Evolutionary conservation across 139 green algal genomes (phyloP), one percentile per base, ranked within the genome.

Genomic region (Closterium sp.): DNA sequence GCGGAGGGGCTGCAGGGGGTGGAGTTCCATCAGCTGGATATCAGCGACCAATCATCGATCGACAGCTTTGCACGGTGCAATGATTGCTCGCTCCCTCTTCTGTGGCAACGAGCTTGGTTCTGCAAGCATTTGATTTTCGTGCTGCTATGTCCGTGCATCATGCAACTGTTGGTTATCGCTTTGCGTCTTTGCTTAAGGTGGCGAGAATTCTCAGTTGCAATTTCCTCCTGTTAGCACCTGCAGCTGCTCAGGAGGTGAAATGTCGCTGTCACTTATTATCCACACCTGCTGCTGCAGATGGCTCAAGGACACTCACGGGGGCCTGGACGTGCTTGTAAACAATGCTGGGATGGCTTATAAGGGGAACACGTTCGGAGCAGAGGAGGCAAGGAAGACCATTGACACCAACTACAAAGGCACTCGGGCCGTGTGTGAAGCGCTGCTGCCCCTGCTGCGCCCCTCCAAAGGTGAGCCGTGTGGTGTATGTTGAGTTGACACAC

Each of bases 321-420:
- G 93, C 3, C 6, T 95, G 38, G 93, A 95, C 31, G 91, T 95
- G 13, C 84, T 95, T 3, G 93, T 95, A 9, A 95, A 95, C 93
- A 95, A 95, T 85, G 93, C 93, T 9, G 93, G 93, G 27, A 94
- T 95, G 21, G 93, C 93, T 34, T 95, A 95, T 86, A 94, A 95
- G 42, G 93, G 93, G 42, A 91, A 95, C 84, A 79, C 21, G 29
- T 95, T 95, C 93, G 93, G 93, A 31, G 38, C 93, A 13, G 73
- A 95, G 27, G 93, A 95, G 31, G 93, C 93, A 3, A 22, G 84
- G 0, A 79, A 94, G 89, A 95, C 93, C 22, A 91, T 95, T 50
- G 93, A 11, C 42, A 88, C 94, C 89, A 95, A 95, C 89, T 93
- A 94, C 34, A 30, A 32, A 21, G 93, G 93, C 29, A 95, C 93